phyloP scores from a whole-genome alignment of 345 rosid genomes.

The Chamaenerion angustifolium region DNA sequence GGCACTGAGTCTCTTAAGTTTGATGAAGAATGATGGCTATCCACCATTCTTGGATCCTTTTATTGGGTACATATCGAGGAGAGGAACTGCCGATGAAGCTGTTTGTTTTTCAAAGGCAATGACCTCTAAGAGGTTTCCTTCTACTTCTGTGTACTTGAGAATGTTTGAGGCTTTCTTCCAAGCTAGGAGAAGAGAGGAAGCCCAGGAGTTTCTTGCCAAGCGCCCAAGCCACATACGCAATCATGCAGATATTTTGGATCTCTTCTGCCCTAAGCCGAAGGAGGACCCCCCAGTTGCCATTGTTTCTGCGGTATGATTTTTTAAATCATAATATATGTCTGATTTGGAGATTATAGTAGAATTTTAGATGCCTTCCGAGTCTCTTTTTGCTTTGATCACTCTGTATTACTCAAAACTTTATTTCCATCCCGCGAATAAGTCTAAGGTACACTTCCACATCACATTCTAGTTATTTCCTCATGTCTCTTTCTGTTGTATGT shows the following conservation, averaged over 20 bases:
- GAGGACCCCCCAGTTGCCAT: conserved; percentile 9
- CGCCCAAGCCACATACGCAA: conserved; percentile 56
- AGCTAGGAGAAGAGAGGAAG: conserved; percentile 49
- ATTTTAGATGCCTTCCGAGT: no score
- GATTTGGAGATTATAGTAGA: no score
- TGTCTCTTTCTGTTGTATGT: no score
- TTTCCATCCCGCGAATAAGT: no score
- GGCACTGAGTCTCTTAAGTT: conserved; percentile 42
- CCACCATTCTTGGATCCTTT: conserved; percentile 73
- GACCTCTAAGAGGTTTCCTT: conserved; percentile 61
- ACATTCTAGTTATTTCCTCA: no score
- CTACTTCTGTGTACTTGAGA: conserved; percentile 42
- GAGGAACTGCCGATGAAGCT: conserved; percentile 56
- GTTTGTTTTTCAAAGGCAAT: conserved; percentile 43
- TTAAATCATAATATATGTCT: conserved; percentile 7
- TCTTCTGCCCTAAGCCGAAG: conserved; percentile 38
- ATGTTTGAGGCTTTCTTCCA: conserved; percentile 51
- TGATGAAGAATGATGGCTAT: conserved; percentile 67
- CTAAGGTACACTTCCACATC: no score
- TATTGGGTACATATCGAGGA: conserved; percentile 46
- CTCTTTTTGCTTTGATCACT: no score
- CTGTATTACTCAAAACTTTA: no score
- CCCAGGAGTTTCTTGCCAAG: conserved; percentile 58
- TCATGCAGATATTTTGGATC: conserved; percentile 68
- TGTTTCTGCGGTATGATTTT: conserved; percentile 10